Evolutionary conservation across 768 basidiomycete genomes (phyloP).

Genomic region (Cystofilobasidium bisporidii): DNA sequence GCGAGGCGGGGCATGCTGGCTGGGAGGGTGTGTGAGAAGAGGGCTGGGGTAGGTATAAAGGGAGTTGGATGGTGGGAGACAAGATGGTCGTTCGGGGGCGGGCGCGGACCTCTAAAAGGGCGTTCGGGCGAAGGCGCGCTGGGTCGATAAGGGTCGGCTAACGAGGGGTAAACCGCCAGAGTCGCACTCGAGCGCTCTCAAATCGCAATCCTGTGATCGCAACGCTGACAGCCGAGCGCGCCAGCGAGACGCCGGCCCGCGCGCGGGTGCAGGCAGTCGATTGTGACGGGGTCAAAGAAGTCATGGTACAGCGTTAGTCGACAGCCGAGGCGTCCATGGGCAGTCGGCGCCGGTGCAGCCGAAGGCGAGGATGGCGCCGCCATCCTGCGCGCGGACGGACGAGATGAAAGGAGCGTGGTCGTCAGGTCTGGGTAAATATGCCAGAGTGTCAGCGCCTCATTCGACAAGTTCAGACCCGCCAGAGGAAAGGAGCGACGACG

Average conservation of each 20-base stretch:
- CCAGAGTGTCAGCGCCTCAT: background rate
- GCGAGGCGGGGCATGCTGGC: slow-evolving; percentile 11
- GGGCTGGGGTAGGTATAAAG: background rate
- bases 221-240: too few species aligned
- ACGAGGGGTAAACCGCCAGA: too few species aligned
- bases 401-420: background rate
- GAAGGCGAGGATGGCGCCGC: background rate
- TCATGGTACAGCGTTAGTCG: background rate
- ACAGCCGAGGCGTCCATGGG: background rate
- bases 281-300: background rate
- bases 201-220: too few species aligned
- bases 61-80: background rate
- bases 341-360: background rate
- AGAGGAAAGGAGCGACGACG: background rate
- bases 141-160: too few species aligned
- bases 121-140: too few species aligned
- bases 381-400: background rate
- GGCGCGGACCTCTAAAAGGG: too few species aligned
- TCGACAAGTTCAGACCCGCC: background rate
- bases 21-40: background rate
- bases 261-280: too few species aligned
- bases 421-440: background rate
- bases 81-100: too few species aligned
- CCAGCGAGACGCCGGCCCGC: too few species aligned
- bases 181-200: too few species aligned